These are phyloP conservation scores for Termitomyces sp. DNA, from an alignment of 768 basidiomycete genomes.

Conservation along the genomic window DNA sequence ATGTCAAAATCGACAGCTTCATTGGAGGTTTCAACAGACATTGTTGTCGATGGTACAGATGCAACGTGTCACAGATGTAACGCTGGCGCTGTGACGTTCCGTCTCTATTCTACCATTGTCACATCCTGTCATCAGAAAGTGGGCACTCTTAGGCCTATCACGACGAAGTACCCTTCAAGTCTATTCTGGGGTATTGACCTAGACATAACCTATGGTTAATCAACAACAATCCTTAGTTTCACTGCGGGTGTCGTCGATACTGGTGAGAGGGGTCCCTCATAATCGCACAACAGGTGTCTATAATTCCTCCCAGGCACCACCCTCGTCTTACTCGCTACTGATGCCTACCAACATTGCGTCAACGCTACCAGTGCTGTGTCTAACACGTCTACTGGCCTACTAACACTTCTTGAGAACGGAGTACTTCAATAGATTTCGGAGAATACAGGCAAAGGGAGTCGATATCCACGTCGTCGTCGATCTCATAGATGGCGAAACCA, in stretches of 20 bases:
- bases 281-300: too few relatives aligned
- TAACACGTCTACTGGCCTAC: conserved; percentile 41
- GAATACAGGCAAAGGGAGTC: conserved; percentile 60
- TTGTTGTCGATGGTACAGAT: too few relatives aligned
- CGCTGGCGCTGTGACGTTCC: too few relatives aligned
- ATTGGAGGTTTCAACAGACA: too few relatives aligned
- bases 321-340: conserved; percentile 44
- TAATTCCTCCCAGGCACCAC: conserved; percentile 36
- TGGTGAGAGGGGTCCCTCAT: conserved; percentile 23
- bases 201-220: conserved; percentile 45
- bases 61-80: too few relatives aligned
- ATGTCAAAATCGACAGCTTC: too few relatives aligned
- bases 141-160: conserved; percentile 51
- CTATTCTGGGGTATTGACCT: conserved; percentile 61
- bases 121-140: too few relatives aligned
- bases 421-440: conserved; percentile 59
- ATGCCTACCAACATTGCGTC: conserved; percentile 41
- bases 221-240: conserved; percentile 37
- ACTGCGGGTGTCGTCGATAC: conserved; percentile 62
- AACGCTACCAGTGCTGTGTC: conserved; percentile 40
- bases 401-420: too few relatives aligned
- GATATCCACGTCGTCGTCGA: conserved; percentile 46
- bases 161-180: conserved; percentile 40
- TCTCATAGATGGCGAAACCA: conserved; percentile 35
- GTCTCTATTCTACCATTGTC: too few relatives aligned